Percentiles rank a stretch among this genome's conserved stretches.
Conservation (phyloP, 2,329 filamentous ascomycete species). For the Camillea tinctor region DNA sequence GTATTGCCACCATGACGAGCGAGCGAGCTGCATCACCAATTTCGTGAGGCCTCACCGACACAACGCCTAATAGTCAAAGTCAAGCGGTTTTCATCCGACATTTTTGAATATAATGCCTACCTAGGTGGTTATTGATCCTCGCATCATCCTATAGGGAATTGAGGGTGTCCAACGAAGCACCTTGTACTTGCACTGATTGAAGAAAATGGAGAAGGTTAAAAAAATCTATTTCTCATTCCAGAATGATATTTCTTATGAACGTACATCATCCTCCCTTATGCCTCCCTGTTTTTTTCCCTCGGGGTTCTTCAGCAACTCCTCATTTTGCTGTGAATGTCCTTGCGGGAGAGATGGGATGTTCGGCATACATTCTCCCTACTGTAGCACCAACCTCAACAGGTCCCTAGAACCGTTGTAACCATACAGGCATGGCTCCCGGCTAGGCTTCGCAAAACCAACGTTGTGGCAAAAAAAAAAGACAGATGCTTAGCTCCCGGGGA, state of each 20-base stretch:
- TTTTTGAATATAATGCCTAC: not conserved
- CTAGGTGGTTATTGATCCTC: not conserved
- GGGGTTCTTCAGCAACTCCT: no score
- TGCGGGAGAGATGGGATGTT: not conserved
- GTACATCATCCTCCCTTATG: not conserved
- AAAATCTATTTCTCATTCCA: not conserved
- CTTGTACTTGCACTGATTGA: not conserved
- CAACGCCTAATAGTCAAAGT: no score
- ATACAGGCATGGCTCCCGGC: not conserved
- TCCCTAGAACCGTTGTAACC: not conserved
- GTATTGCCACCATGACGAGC: no score
- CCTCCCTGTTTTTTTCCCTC: not conserved
- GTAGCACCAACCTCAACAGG: not conserved
- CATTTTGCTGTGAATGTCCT: not conserved
- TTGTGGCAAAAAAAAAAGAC: not conserved
- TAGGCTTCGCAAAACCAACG: not conserved
- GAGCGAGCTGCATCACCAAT: no score
- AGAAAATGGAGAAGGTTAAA: not conserved
- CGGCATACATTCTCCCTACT: not conserved
- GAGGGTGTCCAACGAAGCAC: not conserved
- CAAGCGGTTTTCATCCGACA: no score
- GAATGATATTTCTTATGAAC: not conserved
- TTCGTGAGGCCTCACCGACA: no score
- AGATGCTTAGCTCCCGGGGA: not conserved
- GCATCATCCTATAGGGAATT: not conserved